Base-by-base conservation (phyloP, 495 filamentous ascomycete species). In the Bathelium albidoporum region DNA sequence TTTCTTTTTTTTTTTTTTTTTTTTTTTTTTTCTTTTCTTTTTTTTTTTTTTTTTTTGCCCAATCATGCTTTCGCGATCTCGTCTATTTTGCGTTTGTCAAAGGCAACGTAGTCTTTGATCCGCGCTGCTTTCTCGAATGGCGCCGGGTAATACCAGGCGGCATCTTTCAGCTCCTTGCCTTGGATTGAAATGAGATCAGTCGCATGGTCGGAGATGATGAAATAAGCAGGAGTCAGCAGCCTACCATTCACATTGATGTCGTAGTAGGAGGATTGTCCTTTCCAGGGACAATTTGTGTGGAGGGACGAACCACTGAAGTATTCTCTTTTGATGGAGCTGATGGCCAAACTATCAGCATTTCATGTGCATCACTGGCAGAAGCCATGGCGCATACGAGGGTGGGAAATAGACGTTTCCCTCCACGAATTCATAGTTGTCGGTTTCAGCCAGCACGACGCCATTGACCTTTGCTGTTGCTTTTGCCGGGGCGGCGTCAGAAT, bases 371-470 rank as follows among this genome's bases (percentile, higher is more conserved):
- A 62, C 65, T 58, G 60, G 31, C 59, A 61, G 53, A 36, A 58
- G 29, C 32, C 26, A 62, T 62, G 20, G 29, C n/a, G 45, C 66
- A 59, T 66, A 73, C 71, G 72, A 73, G 41, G 67, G 65, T 16
- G 74, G 73, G 62, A 75, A 77, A 67, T 90, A 89, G 67, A 89
- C 77, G 71, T 89, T 90, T 60, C 85, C 86, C 70, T 89, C 87
- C 16, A 89, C 85, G 3, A 81, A 75, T 71, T 86, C 82, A 74
- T 82, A 89, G 22, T 73, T 73, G 26, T 85, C 79, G 0, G 86
- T 78, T 66, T 84, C 80, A 22, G 86, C 87, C 60, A 90, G 75
- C 49, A 80, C 70, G 39, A 74, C 77, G 66, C 81, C 85, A 63
- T 82, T 78, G 52, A 87, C 74, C 58, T 76, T 82, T 20, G 85